phyloP scores from a whole-genome alignment of 2,329 filamentous ascomycete species.

The Epicoccum nigrum region DNA sequence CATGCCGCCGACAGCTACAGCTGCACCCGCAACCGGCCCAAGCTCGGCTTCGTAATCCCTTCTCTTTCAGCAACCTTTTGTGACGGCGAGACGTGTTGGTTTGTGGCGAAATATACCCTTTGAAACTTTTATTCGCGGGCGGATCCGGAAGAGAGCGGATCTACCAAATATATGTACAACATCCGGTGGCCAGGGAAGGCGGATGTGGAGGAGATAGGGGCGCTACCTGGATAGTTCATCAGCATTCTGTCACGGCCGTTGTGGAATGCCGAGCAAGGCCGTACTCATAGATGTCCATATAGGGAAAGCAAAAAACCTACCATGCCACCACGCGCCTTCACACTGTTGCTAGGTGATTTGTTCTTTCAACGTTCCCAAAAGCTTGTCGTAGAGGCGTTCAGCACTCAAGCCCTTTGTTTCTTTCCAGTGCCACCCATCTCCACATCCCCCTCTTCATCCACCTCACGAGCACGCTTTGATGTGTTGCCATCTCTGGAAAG shows the following conservation, averaged over 20 bases:
- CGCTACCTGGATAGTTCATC: slow-evolving; percentile 26
- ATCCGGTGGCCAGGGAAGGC: slow-evolving; percentile 6
- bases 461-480: slow-evolving; percentile 33
- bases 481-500: slow-evolving; percentile 40
- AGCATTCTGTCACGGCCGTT: slow-evolving; percentile 13
- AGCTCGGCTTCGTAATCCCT: slow-evolving; percentile 8
- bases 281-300: background rate
- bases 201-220: background rate
- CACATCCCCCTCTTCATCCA: slow-evolving; percentile 37
- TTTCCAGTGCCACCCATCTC: slow-evolving; percentile 36
- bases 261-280: slow-evolving; percentile 17
- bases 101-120: slow-evolving; percentile 42
- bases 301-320: slow-evolving; percentile 12
- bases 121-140: slow-evolving; percentile 33
- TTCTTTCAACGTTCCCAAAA: background rate
- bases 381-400: background rate
- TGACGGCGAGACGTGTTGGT: slow-evolving; percentile 29
- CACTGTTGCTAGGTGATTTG: background rate
- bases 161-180: slow-evolving; percentile 35
- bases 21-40: slow-evolving; percentile 18
- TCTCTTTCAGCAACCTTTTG: slow-evolving; percentile 21
- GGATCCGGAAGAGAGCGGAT: slow-evolving; percentile 21
- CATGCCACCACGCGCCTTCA: background rate
- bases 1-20: slow-evolving; percentile 35
- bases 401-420: slow-evolving; percentile 30